Base-by-base conservation (phyloP, 805 yeast genomes). In the Teunomyces cretensis region DNA sequence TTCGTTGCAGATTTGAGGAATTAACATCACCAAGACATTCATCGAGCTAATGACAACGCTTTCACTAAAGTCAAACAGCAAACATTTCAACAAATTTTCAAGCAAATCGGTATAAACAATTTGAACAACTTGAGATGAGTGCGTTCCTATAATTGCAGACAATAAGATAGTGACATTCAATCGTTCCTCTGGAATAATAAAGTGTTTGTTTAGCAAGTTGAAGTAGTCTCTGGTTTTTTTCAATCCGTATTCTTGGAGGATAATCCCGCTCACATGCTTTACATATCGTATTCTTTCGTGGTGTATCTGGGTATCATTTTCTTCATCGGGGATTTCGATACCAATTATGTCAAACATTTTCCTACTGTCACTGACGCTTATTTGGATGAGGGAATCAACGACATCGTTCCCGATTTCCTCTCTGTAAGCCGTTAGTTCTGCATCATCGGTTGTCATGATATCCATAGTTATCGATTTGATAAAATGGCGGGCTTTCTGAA, bases 251-350 rank as follows among this genome's bases (percentile, higher is more conserved):
- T 65, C 67, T 1, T 58, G 52, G 9, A 82, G 56, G 14, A 80
- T 42, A 1, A 47, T 46, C 9, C 67, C 58, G 41, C 79, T 70
- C 53, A 80, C 81, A 43, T 60, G 60, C 33, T 68, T 65, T 7
- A 78, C 66, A 47, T 76, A 79, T 27, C 86, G 60, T 12, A 64
- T 52, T 12, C 84, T 60, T 55, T 83, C 88, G 40, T 67, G 74
- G 26, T 61, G 58, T 19, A 61, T 68, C 15, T 69, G 76, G n/a
- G 61, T 52, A 12, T 53, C 51, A 30, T 42, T 44, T 9, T 60
- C 63, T 5, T 44, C 52, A 0, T 50, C 54, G 4, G 48, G 41
- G 1, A 48, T 43, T 2, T 49, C 19, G 9, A 61, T 30, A 12
- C 52, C 51, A 8, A 66, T 55, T 6, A 53, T 40, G 11, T 51